Conservation (phyloP, 1,284 basidiomycete species). For the Ganoderma boninense region DNA sequence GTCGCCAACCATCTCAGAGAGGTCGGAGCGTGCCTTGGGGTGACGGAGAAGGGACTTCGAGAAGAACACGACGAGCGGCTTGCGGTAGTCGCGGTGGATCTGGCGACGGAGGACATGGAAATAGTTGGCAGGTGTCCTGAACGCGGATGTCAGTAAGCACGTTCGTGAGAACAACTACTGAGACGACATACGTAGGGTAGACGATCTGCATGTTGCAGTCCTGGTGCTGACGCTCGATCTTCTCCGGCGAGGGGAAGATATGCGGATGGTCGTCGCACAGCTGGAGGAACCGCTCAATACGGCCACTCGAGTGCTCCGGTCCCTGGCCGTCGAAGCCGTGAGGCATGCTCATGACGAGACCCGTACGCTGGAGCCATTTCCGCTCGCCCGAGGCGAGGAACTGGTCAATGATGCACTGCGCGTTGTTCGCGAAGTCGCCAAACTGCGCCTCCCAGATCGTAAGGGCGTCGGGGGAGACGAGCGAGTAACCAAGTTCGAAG, state of each 20-base stretch:
- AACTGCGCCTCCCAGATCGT: constrained; percentile 99
- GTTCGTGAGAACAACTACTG: constrained; percentile 18
- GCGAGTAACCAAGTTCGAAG: constrained; percentile 98
- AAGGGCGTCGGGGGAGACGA: constrained; percentile 93
- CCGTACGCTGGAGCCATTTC: constrained; percentile 97
- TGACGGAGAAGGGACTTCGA: constrained; percentile 96
- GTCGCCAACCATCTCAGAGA: constrained; percentile 91
- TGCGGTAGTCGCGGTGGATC: constrained; percentile 96
- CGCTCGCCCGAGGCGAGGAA: constrained; percentile 98
- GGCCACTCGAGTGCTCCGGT: constrained; percentile 97
- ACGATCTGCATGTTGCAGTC: constrained; percentile 99
- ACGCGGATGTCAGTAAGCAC: constrained; percentile 20
- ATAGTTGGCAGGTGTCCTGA: constrained; percentile 90
- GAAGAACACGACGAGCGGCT: constrained; percentile 96
- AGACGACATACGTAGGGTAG: constrained; percentile 82
- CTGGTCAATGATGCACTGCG: constrained; percentile 98
- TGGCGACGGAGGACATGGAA: constrained; percentile 97
- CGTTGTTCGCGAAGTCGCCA: constrained; percentile 97
- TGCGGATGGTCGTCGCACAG: constrained; percentile 98
- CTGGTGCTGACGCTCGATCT: constrained; percentile 95
- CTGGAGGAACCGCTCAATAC: constrained; percentile 97
- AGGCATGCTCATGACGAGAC: constrained; percentile 91
- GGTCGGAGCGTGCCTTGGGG: constrained; percentile 86
- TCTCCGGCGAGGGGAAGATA: constrained; percentile 87
- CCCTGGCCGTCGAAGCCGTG: constrained; percentile 99